Conservation (phyloP, 2,329 filamentous ascomycete species). For the Laburnicola sp. region DNA sequence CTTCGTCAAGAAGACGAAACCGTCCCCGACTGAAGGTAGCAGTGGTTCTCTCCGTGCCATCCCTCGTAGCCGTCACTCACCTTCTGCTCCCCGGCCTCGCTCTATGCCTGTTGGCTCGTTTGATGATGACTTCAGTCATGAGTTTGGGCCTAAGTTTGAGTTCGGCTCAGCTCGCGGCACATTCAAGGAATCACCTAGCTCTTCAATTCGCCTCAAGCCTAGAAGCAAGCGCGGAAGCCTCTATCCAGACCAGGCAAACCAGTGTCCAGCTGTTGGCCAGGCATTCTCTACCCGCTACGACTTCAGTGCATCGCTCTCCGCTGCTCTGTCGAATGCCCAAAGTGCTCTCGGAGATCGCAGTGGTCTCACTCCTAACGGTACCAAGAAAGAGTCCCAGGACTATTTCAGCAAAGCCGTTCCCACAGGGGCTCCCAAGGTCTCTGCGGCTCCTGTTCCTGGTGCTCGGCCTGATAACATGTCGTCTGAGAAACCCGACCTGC, state of each 20-base stretch:
- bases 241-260: slow-evolving; percentile 60
- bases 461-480: slow-evolving; percentile 58
- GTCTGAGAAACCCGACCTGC: slow-evolving; percentile 68
- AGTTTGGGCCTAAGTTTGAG: slow-evolving; percentile 54
- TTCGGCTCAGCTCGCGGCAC: slow-evolving; percentile 48
- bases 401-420: slow-evolving; percentile 48
- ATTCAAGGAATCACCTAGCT: slow-evolving; percentile 62
- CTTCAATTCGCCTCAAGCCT: slow-evolving; percentile 69
- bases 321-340: slow-evolving; percentile 76
- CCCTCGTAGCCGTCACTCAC: slow-evolving; percentile 54
- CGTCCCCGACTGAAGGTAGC: slow-evolving; percentile 52
- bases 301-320: slow-evolving; percentile 87
- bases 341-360: slow-evolving; percentile 62
- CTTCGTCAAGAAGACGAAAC: slow-evolving; percentile 77
- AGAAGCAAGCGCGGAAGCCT: slow-evolving; percentile 64
- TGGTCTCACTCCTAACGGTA: slow-evolving; percentile 44
- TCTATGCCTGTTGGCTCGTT: slow-evolving; percentile 56
- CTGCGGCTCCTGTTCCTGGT: slow-evolving; percentile 42
- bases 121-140: slow-evolving; percentile 71
- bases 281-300: slow-evolving; percentile 94
- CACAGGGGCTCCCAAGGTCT: slow-evolving; percentile 37
- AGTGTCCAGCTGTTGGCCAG: slow-evolving; percentile 60
- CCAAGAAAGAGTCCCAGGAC: slow-evolving; percentile 24
- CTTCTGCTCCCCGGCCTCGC: slow-evolving; percentile 51
- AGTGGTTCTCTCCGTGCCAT: slow-evolving; percentile 56